Evolutionary conservation across 129 eudicot genomes (phyloP).

Genomic region (Flaveria linearis): DNA sequence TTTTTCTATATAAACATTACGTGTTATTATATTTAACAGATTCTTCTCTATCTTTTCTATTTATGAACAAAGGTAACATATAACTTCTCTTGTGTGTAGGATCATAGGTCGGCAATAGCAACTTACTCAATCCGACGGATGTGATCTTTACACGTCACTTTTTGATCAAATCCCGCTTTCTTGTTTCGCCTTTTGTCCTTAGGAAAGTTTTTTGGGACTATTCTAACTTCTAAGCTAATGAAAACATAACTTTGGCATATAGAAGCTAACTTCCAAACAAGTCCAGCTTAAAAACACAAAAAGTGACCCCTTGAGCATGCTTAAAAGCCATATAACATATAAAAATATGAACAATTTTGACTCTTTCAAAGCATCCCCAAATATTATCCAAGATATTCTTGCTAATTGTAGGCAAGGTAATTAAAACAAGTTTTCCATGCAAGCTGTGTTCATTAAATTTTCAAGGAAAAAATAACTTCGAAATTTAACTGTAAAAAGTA

Average conservation of each 20-base stretch:
- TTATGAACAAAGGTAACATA: not conserved
- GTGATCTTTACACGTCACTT: not conserved
- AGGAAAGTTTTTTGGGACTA: conserved; percentile 13
- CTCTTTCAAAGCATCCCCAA: conserved; percentile 27
- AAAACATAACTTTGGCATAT: conserved; percentile 13
- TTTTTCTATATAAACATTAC: not conserved
- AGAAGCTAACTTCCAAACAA: conserved; percentile 36
- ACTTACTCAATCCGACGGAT: conserved; percentile 6
- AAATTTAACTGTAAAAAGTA: conserved; percentile 10
- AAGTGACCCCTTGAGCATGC: conserved; percentile 39
- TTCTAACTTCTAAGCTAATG: not conserved
- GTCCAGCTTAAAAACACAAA: conserved; percentile 16
- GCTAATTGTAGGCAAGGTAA: not conserved
- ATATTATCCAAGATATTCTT: not conserved
- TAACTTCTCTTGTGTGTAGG: not conserved
- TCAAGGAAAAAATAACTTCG: not conserved
- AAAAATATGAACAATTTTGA: conserved; percentile 12
- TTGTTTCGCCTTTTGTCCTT: conserved; percentile 20
- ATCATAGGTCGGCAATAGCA: conserved; percentile 15
- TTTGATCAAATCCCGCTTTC: conserved; percentile 13
- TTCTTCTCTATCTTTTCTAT: not conserved
- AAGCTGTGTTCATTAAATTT: too few species aligned
- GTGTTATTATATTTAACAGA: not conserved
- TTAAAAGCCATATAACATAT: conserved; percentile 40
- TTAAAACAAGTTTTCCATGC: not conserved